Conservation (phyloP, 2,329 filamentous ascomycete genomes). For the Xylariaceae sp. region DNA sequence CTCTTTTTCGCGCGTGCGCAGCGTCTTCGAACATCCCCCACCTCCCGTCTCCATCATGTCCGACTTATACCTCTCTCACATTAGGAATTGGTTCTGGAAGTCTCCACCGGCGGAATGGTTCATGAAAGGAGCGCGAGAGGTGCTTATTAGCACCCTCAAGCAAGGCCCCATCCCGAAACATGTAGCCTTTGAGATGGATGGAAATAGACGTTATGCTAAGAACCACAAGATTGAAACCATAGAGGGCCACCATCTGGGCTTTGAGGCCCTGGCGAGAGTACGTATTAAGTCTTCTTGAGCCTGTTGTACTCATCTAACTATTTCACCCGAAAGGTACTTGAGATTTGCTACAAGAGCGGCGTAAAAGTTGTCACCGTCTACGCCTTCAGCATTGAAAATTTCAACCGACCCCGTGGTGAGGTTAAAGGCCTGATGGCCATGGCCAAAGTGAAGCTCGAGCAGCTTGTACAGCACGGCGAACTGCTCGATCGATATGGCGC, state of each 20-base stretch:
- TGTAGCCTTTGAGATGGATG: conserved; percentile 99
- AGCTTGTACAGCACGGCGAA: conserved; percentile 91
- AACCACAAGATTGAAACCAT: conserved; percentile 93
- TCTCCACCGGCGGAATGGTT: conserved; percentile 93
- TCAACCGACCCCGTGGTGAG: conserved; percentile 94
- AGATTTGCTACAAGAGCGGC: conserved; percentile 97
- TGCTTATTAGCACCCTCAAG: conserved; percentile 85
- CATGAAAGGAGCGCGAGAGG: conserved; percentile 77
- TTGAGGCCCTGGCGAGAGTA: conserved; percentile 90
- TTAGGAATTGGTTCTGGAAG: conserved; percentile 74
- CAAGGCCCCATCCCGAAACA: conserved; percentile 94
- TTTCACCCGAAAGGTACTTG: conserved; percentile 69
- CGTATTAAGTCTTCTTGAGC: conserved; percentile 38
- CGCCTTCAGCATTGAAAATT: conserved; percentile 99
- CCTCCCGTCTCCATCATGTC: conserved; percentile 51
- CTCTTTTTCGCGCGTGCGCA: not conserved
- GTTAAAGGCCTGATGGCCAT: conserved; percentile 98
- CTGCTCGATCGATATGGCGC: conserved; percentile 92
- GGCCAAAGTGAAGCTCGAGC: conserved; percentile 91
- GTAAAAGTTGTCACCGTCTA: conserved; percentile 98
- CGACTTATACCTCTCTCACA: conserved; percentile 56
- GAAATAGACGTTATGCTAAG: conserved; percentile 90
- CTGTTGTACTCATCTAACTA: conserved; percentile 25
- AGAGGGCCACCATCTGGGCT: conserved; percentile 93
- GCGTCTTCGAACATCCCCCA: not conserved